Base-by-base conservation (phyloP, 2,329 filamentous ascomycete genomes). In the Sporothrix phasma region DNA sequence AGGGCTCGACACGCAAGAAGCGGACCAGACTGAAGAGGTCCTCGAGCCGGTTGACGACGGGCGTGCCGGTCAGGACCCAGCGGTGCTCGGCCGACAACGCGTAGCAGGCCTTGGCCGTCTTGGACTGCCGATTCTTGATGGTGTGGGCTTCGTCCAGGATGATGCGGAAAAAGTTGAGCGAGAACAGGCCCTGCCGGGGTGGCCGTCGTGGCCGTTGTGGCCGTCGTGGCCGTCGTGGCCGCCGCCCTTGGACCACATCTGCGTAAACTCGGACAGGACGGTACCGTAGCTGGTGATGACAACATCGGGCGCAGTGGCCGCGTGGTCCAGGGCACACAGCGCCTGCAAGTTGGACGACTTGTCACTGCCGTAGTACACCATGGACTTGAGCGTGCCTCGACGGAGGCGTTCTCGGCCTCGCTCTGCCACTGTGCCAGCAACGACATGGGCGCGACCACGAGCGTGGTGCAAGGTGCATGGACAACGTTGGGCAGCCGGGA, bases 371-470 rank as follows among this genome's bases (percentile, higher is more conserved):
- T 99, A 97, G 75, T 99, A 99, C 13, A 99, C 84, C 71, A 96
- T 84, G 4, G 86, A 86, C 72, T 88, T 95, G 74, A 97, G 76
- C 0, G 90, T 90, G 2, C 92, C 11, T 88, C 82, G 67, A 88
- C 87, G 0, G 93, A 97, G 0, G 94, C 92, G 71, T 93, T 96
- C 69, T 92, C 86, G 0, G 92, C 90, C 77, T 99, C 94, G 71
- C 90, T 96, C 70, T 96, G 89, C 94, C 94, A 99, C 73, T 99
- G 94, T 0, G 93, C 84, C n/a, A 99, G 81, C 2, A 99, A 79
- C 10, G 94, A 97, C 86, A 97, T 97, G 1, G 94, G 94, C 0
- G 94, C 94, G n/a, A 99, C 83, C 0, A 99, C 93, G 2, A 99
- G 78, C 0, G 94, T 99, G 0, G 94, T 97, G 72, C 88, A 90